phyloP scores from a whole-genome alignment of 345 rosid species.

The Eucalyptus guilfoylei region DNA sequence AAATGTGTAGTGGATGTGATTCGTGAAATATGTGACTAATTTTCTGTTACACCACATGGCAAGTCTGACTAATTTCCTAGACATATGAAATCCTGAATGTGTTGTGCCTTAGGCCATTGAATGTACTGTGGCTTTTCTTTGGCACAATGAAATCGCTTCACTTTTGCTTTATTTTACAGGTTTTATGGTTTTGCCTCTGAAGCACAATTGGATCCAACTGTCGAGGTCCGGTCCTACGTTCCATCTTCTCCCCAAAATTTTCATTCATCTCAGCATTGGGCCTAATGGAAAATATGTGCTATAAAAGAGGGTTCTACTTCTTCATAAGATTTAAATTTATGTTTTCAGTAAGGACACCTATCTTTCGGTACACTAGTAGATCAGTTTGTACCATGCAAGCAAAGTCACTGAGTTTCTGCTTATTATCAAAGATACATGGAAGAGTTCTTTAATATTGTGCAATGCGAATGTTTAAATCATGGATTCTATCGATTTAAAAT shows the following conservation, averaged over 20 bases:
- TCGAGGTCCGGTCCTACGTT: slow-evolving; percentile 42
- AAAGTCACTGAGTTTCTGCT: not conserved
- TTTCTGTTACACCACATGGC: not conserved
- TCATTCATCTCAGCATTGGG: not conserved
- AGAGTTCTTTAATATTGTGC: not conserved
- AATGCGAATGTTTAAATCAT: not conserved
- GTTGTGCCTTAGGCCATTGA: not conserved
- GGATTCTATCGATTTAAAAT: not conserved
- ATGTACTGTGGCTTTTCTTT: not conserved
- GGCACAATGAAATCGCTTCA: not conserved
- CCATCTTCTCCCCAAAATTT: not conserved
- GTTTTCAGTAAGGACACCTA: not conserved
- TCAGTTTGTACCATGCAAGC: not conserved
- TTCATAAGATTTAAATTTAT: not conserved
- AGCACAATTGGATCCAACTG: slow-evolving; percentile 84
- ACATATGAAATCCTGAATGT: not conserved
- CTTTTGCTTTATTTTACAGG: slow-evolving; percentile 15
- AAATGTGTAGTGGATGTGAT: not conserved
- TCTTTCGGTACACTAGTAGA: not conserved
- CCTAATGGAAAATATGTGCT: not conserved
- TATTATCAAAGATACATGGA: not conserved
- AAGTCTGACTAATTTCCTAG: not conserved
- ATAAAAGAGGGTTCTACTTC: not conserved
- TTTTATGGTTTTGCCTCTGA: slow-evolving; percentile 90
- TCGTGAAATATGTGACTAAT: not conserved